Conservation (phyloP, 805 yeast genomes). For the Ogataea ramenticola region DNA sequence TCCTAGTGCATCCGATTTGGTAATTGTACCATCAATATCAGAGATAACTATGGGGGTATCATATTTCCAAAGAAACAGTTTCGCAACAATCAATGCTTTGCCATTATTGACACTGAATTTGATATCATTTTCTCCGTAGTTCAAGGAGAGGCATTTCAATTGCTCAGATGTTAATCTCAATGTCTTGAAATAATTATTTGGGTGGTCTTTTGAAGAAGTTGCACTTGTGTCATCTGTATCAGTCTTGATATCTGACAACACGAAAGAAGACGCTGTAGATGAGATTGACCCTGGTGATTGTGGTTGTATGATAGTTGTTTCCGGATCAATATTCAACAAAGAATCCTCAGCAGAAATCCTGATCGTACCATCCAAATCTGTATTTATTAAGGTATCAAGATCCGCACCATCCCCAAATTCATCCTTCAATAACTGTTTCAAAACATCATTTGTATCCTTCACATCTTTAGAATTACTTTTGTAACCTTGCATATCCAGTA, state of each 20-base stretch:
- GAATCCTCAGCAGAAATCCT: constrained; percentile 34
- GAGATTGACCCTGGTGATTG: neutral
- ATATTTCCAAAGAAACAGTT: constrained; percentile 77
- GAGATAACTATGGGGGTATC: constrained; percentile 88
- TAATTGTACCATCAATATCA: constrained; percentile 96
- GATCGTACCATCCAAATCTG: constrained; percentile 63
- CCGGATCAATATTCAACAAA: neutral
- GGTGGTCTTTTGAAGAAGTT: too few relatives aligned
- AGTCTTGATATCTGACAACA: constrained; percentile 16
- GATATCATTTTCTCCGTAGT: constrained; percentile 72
- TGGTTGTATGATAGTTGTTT: neutral
- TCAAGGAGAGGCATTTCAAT: constrained; percentile 61
- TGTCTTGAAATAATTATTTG: constrained; percentile 64
- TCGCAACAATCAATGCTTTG: constrained; percentile 65
- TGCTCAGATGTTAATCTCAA: constrained; percentile 88
- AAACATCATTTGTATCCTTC: constrained; percentile 66
- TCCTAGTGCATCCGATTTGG: constrained; percentile 95
- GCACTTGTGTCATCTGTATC: constrained; percentile 7
- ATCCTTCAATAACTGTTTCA: constrained; percentile 65
- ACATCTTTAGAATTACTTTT: constrained; percentile 78
- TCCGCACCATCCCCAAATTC: constrained; percentile 58
- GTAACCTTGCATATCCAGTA: constrained; percentile 93
- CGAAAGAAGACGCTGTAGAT: constrained; percentile 14
- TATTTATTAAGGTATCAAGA: constrained; percentile 36
- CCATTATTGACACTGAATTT: constrained; percentile 79